Evolutionary conservation across 805 yeast genomes (phyloP).

Genomic region (Monosporozyma solicola): DNA sequence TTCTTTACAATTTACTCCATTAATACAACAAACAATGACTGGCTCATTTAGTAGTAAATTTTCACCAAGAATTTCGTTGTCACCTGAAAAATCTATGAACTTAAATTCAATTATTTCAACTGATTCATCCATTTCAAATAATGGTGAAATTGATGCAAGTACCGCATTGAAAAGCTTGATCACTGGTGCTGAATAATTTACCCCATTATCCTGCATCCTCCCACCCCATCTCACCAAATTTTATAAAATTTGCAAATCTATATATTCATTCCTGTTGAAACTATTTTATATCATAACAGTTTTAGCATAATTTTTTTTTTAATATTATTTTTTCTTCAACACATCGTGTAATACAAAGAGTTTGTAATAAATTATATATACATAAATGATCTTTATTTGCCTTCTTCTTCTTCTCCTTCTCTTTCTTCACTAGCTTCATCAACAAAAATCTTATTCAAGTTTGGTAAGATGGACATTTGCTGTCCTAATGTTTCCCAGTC

Average conservation of each 20-base stretch:
- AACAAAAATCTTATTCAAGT: conserved; percentile 25
- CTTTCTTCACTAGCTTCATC: conserved; percentile 23
- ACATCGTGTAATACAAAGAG: neutral
- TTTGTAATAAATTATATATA: neutral
- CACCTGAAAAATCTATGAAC: conserved; percentile 7
- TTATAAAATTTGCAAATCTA: neutral
- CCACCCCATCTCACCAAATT: neutral
- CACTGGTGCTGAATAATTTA: conserved; percentile 6
- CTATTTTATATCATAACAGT: neutral
- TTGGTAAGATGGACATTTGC: conserved; percentile 23
- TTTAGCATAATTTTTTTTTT: neutral
- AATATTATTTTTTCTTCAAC: neutral
- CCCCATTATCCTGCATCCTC: neutral
- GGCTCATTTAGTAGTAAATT: conserved; percentile 20
- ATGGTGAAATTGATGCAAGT: conserved; percentile 19
- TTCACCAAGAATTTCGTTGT: conserved; percentile 7
- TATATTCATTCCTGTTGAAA: neutral
- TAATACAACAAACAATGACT: conserved; percentile 28
- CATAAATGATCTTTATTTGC: neutral
- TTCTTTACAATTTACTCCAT: conserved; percentile 24
- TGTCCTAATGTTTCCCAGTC: conserved; percentile 37
- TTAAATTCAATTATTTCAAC: conserved; percentile 3
- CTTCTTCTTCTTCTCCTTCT: neutral
- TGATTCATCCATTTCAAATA: conserved; percentile 4
- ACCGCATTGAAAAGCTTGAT: conserved; percentile 24